phyloP scores from a whole-genome alignment of 257 asterid genomes.

The Nicotiana sylvestris region DNA sequence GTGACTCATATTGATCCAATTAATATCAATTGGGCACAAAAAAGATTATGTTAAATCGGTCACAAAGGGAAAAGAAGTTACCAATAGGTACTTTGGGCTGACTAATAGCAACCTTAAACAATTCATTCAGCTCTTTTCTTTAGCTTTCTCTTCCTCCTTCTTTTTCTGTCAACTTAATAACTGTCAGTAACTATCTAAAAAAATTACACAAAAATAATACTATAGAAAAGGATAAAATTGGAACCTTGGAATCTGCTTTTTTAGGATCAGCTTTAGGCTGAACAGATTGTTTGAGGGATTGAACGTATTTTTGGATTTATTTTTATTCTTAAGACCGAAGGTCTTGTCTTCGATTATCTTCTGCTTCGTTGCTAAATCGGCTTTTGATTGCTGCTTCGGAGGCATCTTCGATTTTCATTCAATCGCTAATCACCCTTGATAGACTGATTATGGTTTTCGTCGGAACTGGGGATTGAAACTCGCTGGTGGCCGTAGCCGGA shows the following conservation, averaged over 20 bases:
- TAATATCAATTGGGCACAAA: too few species aligned
- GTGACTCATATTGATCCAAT: background rate
- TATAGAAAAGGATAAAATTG: too few species aligned
- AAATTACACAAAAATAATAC: too few species aligned
- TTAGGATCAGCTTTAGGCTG: conserved; percentile 66
- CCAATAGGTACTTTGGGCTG: conserved; percentile 94
- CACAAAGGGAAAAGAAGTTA: conserved; percentile 12
- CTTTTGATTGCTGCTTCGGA: conserved; percentile 67
- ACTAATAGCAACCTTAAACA: conserved; percentile 74
- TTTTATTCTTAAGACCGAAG: conserved; percentile 93
- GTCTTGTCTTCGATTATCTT: conserved; percentile 90
- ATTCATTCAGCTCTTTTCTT: conserved; percentile 24
- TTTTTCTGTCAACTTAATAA: conserved; percentile 46
- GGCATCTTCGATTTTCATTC: conserved; percentile 52
- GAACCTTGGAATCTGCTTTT: conserved; percentile 68
- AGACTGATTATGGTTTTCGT: too few species aligned
- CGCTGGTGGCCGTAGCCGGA: too few species aligned
- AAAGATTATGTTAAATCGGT: too few species aligned
- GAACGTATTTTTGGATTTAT: conserved; percentile 96
- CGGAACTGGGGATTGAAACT: too few species aligned
- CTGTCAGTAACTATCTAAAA: background rate
- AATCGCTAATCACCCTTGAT: background rate
- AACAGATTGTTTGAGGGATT: conserved; percentile 62
- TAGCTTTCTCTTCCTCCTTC: conserved; percentile 84
- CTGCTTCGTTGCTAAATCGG: conserved; percentile 85